Conservation (phyloP, 441 rosid genomes). For the Erodium texanum region DNA sequence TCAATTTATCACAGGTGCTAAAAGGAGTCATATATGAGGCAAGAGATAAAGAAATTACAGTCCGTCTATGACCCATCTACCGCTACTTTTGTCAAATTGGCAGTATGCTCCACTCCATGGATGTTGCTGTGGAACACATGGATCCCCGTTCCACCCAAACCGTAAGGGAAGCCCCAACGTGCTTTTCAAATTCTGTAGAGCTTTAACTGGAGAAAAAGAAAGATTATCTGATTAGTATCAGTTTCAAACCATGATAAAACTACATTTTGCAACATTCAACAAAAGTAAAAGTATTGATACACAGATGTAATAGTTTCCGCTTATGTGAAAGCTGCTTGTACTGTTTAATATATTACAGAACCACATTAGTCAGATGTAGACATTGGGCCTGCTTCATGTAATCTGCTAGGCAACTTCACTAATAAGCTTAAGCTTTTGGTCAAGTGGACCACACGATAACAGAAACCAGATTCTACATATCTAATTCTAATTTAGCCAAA, state of each 20-base stretch:
- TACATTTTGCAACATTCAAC: not conserved
- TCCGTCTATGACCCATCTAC: slow-evolving; percentile 91
- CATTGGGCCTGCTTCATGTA: not conserved
- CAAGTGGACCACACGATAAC: not conserved
- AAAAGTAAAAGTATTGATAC: not conserved
- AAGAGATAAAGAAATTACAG: slow-evolving; percentile 54
- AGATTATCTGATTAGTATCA: slow-evolving; percentile 19
- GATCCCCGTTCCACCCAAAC: slow-evolving; percentile 99
- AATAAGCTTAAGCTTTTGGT: slow-evolving; percentile 1
- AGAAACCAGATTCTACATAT: no score
- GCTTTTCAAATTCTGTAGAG: slow-evolving; percentile 56
- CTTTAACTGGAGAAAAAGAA: slow-evolving; percentile 43
- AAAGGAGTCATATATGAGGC: slow-evolving; percentile 11
- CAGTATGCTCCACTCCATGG: slow-evolving; percentile 98
- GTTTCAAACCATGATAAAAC: not conserved
- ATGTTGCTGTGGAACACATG: slow-evolving; percentile 96
- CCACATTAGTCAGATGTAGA: no score
- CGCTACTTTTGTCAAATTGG: slow-evolving; percentile 48
- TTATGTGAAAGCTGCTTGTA: not conserved
- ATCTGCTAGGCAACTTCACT: not conserved
- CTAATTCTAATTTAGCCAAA: no score
- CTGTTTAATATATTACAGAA: not conserved
- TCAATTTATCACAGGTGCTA: slow-evolving; percentile 3
- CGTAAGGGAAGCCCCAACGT: slow-evolving; percentile 77
- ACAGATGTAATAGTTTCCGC: not conserved